Conservation (phyloP, 768 basidiomycete species). For the Phylloporus rhodoxanthus region DNA sequence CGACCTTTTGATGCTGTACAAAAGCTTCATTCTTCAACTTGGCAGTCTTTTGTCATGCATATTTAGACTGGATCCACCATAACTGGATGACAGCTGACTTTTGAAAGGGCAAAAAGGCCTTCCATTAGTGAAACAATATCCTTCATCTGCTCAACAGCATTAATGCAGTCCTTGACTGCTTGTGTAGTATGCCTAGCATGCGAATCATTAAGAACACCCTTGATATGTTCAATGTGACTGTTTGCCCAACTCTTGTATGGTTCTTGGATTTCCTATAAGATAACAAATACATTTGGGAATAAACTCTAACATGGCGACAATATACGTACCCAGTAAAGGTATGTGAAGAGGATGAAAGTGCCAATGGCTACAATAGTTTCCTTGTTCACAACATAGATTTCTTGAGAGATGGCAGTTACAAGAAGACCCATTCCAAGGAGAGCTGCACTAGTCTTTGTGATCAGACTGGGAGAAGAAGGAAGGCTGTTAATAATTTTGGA, state of each 20-base stretch:
- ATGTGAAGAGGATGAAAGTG: constrained; percentile 75
- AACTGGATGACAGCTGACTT: constrained; percentile 46
- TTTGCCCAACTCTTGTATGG: constrained; percentile 94
- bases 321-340: constrained; percentile 67
- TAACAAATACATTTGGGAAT: constrained; percentile 12
- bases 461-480: constrained; percentile 79
- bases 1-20: constrained; percentile 82
- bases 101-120: constrained; percentile 86
- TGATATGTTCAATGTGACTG: constrained; percentile 79
- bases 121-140: constrained; percentile 91
- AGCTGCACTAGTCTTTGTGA: constrained; percentile 93
- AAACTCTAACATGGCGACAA: background rate
- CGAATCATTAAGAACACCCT: constrained; percentile 70
- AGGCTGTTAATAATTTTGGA: constrained; percentile 84
- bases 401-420: constrained; percentile 91
- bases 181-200: constrained; percentile 88
- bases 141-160: constrained; percentile 88
- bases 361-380: constrained; percentile 87
- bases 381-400: constrained; percentile 96
- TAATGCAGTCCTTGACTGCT: constrained; percentile 89
- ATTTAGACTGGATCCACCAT: background rate
- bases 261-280: constrained; percentile 59
- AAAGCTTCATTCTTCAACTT: constrained; percentile 86
- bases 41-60: constrained; percentile 73
- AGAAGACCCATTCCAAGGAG: constrained; percentile 84